phyloP scores from a whole-genome alignment of 257 asterid genomes.

The Solanum lignicaule region DNA sequence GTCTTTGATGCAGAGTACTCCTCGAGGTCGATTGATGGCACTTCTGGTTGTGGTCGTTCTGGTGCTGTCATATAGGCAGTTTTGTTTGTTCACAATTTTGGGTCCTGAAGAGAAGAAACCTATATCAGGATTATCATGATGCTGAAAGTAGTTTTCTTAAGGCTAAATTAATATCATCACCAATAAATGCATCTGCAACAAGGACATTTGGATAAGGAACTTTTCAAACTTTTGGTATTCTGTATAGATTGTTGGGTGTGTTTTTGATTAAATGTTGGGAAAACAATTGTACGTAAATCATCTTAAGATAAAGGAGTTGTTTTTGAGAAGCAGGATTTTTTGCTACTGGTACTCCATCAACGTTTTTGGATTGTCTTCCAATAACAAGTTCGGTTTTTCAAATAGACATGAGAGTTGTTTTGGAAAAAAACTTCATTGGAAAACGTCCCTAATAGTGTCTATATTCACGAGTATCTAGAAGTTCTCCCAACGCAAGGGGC shows the following conservation, averaged over 20 bases:
- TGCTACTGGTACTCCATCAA: not conserved
- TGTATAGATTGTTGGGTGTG: not conserved
- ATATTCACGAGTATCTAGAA: not conserved
- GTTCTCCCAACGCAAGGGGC: not conserved
- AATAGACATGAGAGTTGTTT: not conserved
- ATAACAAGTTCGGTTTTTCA: not conserved
- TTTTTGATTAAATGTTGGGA: not conserved
- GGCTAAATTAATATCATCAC: not conserved
- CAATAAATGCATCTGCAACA: not conserved
- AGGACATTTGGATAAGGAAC: not conserved
- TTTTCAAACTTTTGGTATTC: not conserved
- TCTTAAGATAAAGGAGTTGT: not conserved
- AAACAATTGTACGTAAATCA: not conserved
- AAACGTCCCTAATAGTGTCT: not conserved
- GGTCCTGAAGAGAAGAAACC: not conserved
- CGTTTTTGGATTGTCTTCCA: not conserved
- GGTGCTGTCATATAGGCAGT: not conserved
- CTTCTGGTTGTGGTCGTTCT: conserved; percentile 9
- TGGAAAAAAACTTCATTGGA: not conserved
- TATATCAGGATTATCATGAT: not conserved
- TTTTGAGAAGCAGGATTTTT: not conserved
- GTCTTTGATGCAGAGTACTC: conserved; percentile 62
- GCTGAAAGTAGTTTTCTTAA: not conserved
- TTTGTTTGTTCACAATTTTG: not conserved
- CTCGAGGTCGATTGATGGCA: conserved; percentile 26